Evolutionary conservation across 805 yeast species (phyloP).

Genomic region (Candida michaelii): DNA sequence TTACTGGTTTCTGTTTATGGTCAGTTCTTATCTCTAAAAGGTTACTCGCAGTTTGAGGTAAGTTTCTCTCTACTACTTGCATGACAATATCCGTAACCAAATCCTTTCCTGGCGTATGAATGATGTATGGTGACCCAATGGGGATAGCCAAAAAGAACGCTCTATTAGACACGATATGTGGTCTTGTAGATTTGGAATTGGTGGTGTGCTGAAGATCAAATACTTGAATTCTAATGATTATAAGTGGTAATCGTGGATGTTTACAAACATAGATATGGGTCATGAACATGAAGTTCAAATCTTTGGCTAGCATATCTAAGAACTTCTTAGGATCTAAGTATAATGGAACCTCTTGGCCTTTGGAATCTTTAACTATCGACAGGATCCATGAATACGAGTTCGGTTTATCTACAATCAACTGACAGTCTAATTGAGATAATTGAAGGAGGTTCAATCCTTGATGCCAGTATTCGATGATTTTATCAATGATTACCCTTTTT

Average conservation of each 20-base stretch:
- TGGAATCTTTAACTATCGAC: conserved; percentile 44
- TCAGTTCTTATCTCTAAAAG: conserved; percentile 39
- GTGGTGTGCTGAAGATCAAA: conserved; percentile 47
- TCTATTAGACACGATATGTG: conserved; percentile 51
- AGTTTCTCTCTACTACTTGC: conserved; percentile 57
- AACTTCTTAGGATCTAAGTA: conserved; percentile 53
- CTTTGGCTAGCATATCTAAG: conserved; percentile 45
- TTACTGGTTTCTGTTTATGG: conserved; percentile 34
- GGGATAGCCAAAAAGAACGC: conserved; percentile 72
- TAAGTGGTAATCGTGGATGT: conserved; percentile 62
- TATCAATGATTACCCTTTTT: conserved; percentile 40
- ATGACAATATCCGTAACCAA: conserved; percentile 52
- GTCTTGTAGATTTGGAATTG: conserved; percentile 20
- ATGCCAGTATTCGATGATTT: conserved; percentile 52
- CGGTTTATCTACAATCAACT: conserved; percentile 60
- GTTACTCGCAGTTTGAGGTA: conserved; percentile 46
- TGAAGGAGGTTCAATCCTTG: conserved; percentile 63
- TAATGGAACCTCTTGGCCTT: conserved; percentile 28
- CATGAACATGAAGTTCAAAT: conserved; percentile 51
- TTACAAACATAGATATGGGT: conserved; percentile 66
- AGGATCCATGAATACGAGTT: conserved; percentile 45
- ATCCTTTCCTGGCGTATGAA: conserved; percentile 51
- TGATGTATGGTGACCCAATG: conserved; percentile 60
- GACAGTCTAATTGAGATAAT: conserved; percentile 69
- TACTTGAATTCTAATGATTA: conserved; percentile 64